These are phyloP conservation scores for Favolaschia claudopus DNA, from an alignment of 768 basidiomycete species.

Conservation along the genomic window DNA sequence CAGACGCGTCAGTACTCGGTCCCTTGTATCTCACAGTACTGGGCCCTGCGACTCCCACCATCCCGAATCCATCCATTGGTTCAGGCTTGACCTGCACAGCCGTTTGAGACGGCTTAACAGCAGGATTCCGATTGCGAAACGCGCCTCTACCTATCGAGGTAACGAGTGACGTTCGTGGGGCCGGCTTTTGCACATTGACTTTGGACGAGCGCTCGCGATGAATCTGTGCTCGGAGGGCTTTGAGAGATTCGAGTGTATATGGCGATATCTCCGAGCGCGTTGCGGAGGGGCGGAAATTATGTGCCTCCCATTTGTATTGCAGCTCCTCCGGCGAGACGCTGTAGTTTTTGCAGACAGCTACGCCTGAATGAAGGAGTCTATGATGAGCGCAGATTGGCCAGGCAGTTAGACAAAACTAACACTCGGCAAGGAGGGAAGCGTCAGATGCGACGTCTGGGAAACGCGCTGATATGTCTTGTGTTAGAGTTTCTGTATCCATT, in stretches of 20 bases:
- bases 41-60: constrained; percentile 29
- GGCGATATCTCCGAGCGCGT: constrained; percentile 45
- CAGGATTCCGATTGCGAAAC: constrained; percentile 37
- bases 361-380: constrained; percentile 52
- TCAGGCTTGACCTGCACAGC: constrained; percentile 46
- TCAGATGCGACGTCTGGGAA: constrained; percentile 24
- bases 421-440: constrained; percentile 26
- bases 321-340: constrained; percentile 59
- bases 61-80: constrained; percentile 34
- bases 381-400: constrained; percentile 20
- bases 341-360: constrained; percentile 69
- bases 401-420: background rate
- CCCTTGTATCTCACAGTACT: constrained; percentile 48
- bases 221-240: constrained; percentile 55
- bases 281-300: constrained; percentile 45
- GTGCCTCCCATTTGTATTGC: constrained; percentile 75
- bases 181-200: constrained; percentile 39
- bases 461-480: constrained; percentile 9
- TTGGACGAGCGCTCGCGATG: constrained; percentile 53
- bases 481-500: constrained; percentile 5
- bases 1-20: constrained; percentile 44
- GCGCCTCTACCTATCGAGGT: constrained; percentile 40
- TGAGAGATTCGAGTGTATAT: constrained; percentile 57
- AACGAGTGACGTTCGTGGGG: constrained; percentile 37
- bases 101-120: constrained; percentile 15